A percentile compares a stretch with the other conserved stretches of the same genome.
Evolutionary conservation across 495 filamentous ascomycete species (phyloP).

Genomic region (Choiromyces venosus): DNA sequence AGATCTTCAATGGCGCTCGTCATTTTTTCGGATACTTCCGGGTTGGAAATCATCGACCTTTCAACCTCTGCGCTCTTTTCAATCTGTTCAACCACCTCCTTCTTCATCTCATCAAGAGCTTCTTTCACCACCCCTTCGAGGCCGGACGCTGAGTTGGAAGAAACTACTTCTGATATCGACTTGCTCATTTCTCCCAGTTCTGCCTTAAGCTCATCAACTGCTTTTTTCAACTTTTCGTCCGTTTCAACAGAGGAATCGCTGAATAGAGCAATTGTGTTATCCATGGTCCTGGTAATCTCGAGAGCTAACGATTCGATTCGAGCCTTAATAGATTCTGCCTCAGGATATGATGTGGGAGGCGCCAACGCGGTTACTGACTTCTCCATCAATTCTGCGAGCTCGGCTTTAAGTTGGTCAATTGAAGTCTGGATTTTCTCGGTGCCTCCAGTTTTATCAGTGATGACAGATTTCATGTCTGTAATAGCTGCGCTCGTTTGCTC

Average conservation of each 20-base stretch:
- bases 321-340: slow-evolving; percentile 57
- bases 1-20: slow-evolving; percentile 64
- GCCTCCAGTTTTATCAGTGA: slow-evolving; percentile 61
- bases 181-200: slow-evolving; percentile 35
- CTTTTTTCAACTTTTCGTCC: slow-evolving; percentile 29
- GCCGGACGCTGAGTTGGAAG: slow-evolving; percentile 26
- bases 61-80: slow-evolving; percentile 52
- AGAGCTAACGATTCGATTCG: slow-evolving; percentile 45
- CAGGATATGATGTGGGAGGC: slow-evolving; percentile 63
- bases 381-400: slow-evolving; percentile 48
- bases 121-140: slow-evolving; percentile 64
- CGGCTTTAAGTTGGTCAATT: slow-evolving; percentile 61
- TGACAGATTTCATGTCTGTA: slow-evolving; percentile 24
- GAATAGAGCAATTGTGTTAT: slow-evolving; percentile 51
- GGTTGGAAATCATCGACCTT: slow-evolving; percentile 67
- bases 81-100: slow-evolving; percentile 54
- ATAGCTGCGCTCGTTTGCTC: slow-evolving; percentile 33
- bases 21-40: slow-evolving; percentile 75
- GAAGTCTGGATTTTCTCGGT: slow-evolving; percentile 58
- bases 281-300: slow-evolving; percentile 66
- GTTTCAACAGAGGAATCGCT: slow-evolving; percentile 29
- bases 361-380: slow-evolving; percentile 64
- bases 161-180: slow-evolving; percentile 31
- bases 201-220: slow-evolving; percentile 25
- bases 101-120: slow-evolving; percentile 71